These are phyloP conservation scores for Teunomyces funiuensis DNA, from an alignment of 805 yeast genomes.

Conservation along the genomic window DNA sequence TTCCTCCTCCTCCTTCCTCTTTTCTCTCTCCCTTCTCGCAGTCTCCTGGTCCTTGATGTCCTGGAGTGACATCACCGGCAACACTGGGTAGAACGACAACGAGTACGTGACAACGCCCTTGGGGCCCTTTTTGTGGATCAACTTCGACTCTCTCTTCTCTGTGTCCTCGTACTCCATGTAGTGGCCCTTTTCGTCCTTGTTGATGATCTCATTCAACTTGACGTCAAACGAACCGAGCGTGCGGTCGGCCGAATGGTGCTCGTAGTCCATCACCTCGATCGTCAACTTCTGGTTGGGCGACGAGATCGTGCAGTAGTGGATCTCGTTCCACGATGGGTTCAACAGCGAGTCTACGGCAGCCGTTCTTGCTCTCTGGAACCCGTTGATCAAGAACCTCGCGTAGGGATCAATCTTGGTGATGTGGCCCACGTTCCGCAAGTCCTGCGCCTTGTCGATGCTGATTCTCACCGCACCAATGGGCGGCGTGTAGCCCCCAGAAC, in stretches of 20 bases:
- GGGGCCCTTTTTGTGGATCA: slow-evolving; percentile 76
- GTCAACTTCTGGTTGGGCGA: slow-evolving; percentile 80
- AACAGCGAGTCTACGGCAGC: slow-evolving; percentile 61
- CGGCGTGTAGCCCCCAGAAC: slow-evolving; percentile 81
- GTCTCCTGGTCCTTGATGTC: slow-evolving; percentile 60
- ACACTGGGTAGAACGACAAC: slow-evolving; percentile 78
- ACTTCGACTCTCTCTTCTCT: slow-evolving; percentile 56
- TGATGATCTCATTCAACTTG: slow-evolving; percentile 63
- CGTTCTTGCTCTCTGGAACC: slow-evolving; percentile 76
- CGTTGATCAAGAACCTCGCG: slow-evolving; percentile 74
- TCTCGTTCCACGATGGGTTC: slow-evolving; percentile 84
- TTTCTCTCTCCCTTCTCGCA: slow-evolving; percentile 17
- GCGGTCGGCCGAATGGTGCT: slow-evolving; percentile 75
- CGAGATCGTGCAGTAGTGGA: slow-evolving; percentile 77
- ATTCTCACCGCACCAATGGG: slow-evolving; percentile 92
- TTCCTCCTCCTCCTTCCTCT: slow-evolving; percentile 34
- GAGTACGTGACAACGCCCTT: slow-evolving; percentile 77
- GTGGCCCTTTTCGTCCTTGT: slow-evolving; percentile 62
- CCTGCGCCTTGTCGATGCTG: slow-evolving; percentile 65
- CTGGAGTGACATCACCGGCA: slow-evolving; percentile 75
- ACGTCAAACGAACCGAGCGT: slow-evolving; percentile 82
- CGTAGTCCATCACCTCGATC: slow-evolving; percentile 90
- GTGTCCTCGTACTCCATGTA: slow-evolving; percentile 58
- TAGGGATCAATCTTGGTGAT: slow-evolving; percentile 94
- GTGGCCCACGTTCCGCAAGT: slow-evolving; percentile 79